Evolutionary conservation across 306 rosid species (phyloP).

Genomic region (Boehmeria nivea): DNA sequence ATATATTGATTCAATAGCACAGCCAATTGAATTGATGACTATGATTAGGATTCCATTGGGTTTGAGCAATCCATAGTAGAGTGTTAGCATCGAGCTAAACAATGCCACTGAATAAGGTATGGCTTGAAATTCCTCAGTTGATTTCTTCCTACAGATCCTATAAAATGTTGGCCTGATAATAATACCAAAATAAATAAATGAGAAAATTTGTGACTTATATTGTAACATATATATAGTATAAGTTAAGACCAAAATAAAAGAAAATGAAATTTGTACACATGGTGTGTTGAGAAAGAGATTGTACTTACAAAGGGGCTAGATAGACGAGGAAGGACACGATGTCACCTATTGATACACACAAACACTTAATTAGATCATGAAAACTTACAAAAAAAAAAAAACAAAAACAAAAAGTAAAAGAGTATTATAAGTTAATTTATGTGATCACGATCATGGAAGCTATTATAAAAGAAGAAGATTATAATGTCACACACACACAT

Average conservation of each 20-base stretch:
- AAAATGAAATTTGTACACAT: not conserved
- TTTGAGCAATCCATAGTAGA: conserved; percentile 36
- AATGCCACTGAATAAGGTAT: conserved; percentile 40
- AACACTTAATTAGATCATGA: no score
- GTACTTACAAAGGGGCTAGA: conserved; percentile 31
- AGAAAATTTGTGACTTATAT: not conserved
- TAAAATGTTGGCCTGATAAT: conserved; percentile 32
- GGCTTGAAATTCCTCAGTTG: conserved; percentile 30
- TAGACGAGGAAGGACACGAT: conserved; percentile 19
- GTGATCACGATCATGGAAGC: no score
- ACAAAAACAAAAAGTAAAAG: not conserved
- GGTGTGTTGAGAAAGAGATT: not conserved
- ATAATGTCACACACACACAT: no score
- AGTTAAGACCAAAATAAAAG: no score
- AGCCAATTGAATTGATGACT: conserved; percentile 28
- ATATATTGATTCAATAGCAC: conserved; percentile 21
- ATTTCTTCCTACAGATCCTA: conserved; percentile 22
- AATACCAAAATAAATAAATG: not conserved
- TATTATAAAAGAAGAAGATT: no score
- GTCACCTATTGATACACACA: no score
- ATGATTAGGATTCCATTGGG: conserved; percentile 16
- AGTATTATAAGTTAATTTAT: no score
- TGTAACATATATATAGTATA: no score
- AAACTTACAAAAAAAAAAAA: no score
- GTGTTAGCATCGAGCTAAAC: conserved; percentile 32